Base-by-base conservation (phyloP, 495 filamentous ascomycete genomes). In the Penicillium dipodomyicola region DNA sequence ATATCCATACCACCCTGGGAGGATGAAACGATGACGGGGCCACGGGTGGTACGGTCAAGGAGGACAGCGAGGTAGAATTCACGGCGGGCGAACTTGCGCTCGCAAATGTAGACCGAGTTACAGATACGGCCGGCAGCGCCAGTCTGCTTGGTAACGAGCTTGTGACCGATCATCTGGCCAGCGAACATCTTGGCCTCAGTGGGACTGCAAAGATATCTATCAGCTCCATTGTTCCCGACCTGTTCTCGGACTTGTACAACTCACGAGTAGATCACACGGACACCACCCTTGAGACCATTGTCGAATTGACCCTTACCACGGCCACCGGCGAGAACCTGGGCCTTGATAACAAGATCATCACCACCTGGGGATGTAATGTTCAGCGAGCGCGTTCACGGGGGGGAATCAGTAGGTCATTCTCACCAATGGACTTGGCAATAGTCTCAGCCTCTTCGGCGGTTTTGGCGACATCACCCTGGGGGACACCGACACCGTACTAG, bases 1-100 rank as follows among this genome's bases (percentile, higher is more conserved):
- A 98, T 98, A 70, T 97, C 94, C 91, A 98, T 95, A 69, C 94
- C 94, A 75, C 94, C 94, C 73, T 97, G 94, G 27, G 93, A 96
- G 39, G 93, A 97, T 63, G 95, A 90, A 33, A 98, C 90, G 64
- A 98, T 96, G 71, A 97, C 90, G 58, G 94, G 95, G 57, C 84
- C 83, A 80, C 97, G 94, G 17, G 89, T 87, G 63, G 80, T 82
- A 60, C 94, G 91, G 80, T 98, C 94, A 93, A 98, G 96, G 60
- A 98, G 84, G 59, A 98, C 84, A 64, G 94, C 94, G 19, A 98
- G 86, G 80, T 98, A 98, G 84, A 97, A 98, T 79, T 98, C 94
- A 67, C 95, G 87, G 58, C 94, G 91, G 64, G 94, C 94, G 66
- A 97, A 98, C 82, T 98, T 98, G 82, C 94, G 91, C 82, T 98